These are phyloP conservation scores for Circinella umbellata DNA, from an alignment of 371 early-diverging fungal species.

Conservation along the genomic window DNA sequence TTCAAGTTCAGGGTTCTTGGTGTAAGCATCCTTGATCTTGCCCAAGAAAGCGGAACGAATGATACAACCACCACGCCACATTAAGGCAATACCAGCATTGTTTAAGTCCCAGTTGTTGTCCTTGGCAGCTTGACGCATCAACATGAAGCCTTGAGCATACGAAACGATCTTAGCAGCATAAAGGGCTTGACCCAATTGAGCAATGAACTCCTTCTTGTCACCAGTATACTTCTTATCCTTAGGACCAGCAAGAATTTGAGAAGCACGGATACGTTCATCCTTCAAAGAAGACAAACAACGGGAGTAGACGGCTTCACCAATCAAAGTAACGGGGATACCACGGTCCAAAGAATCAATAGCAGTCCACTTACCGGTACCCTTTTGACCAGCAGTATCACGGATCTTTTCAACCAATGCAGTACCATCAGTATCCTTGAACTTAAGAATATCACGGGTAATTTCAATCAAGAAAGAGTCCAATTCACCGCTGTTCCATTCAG, in stretches of 20 bases:
- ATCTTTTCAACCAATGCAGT: slow-evolving; percentile 92
- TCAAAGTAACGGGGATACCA: slow-evolving; percentile 94
- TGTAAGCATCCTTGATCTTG: slow-evolving; percentile 95
- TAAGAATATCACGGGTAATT: slow-evolving; percentile 92
- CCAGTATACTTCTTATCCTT: slow-evolving; percentile 68
- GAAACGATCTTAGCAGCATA: slow-evolving; percentile 98
- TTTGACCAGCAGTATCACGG: slow-evolving; percentile 97
- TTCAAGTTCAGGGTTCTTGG: slow-evolving; percentile 82
- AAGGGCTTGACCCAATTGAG: slow-evolving; percentile 91
- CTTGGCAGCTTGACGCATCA: slow-evolving; percentile 95
- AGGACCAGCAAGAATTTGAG: slow-evolving; percentile 84
- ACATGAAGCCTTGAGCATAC: slow-evolving; percentile 99
- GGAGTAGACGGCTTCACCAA: slow-evolving; percentile 98
- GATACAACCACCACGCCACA: slow-evolving; percentile 99
- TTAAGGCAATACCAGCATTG: slow-evolving; percentile 94
- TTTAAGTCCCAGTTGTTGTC: slow-evolving; percentile 95
- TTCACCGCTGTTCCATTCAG: slow-evolving; percentile 95
- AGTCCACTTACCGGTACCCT: slow-evolving; percentile 99
- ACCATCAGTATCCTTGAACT: slow-evolving; percentile 90
- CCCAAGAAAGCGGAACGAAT: slow-evolving; percentile 95
- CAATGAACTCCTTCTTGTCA: slow-evolving; percentile 85
- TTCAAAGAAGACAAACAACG: slow-evolving; percentile 96
- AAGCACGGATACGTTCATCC: slow-evolving; percentile 91
- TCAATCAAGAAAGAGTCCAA: slow-evolving; percentile 98
- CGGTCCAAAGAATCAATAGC: slow-evolving; percentile 93